Base-by-base conservation (phyloP, 352 stramenopile genomes). In the Phytophthora europaea region DNA sequence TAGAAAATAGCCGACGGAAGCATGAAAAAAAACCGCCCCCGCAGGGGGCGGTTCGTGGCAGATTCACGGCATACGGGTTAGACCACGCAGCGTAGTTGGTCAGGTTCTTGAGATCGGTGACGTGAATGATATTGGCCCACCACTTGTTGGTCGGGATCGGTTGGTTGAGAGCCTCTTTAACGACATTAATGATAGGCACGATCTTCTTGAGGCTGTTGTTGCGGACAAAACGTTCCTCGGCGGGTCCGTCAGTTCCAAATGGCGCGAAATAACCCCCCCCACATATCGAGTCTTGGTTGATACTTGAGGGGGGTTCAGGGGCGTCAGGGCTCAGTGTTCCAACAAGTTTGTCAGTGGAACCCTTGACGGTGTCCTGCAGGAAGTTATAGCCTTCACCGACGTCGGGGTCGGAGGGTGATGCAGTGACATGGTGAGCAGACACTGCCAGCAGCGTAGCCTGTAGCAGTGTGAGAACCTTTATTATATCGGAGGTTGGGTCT, bases 91-190 rank as follows among this genome's bases (percentile, higher is more conserved):
- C 78, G 59, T 84, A 81, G 34, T 85, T 81, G 52, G 80, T 68
- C 2, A 81, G 64, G 40, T 80, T 80, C 36, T 87, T 83, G 9
- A 78, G 70, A 28, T 62, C 74, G 1, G 73, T 86, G 13, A 80
- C 80, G 73, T 88, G 78, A 52, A 95, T 91, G 48, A 93, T 61
- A 67, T 94, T 95, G 20, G 80, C 85, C 88, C 88, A 95, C 88
- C 88, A 95, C 61, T 92, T 82, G 75, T 95, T 95, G 20, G 86
- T 95, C 57, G 88, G 88, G 64, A 95, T 89, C 2, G 88, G 67
- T 52, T 86, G 48, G 16, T 77, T 67, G 20, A 91, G 67, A 22
- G 85, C 64, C 33, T 90, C 80, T 33, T 75, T 3, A 18, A 79
- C 84, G 55, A 91, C 75, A 70, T 93, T 91, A 40, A 91, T 76